Conservation (phyloP, 2,329 filamentous ascomycete species). For the Pseudomassariella vexata region DNA sequence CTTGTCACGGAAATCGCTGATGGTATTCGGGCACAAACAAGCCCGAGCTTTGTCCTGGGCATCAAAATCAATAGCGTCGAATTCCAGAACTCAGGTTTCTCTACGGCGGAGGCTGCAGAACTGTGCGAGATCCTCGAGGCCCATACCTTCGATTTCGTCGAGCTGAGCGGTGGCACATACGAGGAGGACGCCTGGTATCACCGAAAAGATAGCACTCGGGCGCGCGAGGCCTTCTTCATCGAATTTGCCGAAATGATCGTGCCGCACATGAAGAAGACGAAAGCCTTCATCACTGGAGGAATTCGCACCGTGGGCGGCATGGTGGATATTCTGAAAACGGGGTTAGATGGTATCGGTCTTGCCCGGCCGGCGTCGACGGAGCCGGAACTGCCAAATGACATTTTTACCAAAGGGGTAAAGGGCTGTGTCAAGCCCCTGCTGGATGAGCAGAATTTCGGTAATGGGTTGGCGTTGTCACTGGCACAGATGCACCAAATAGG, state of each 20-base stretch:
- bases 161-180: constrained; percentile 54
- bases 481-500: too few relatives aligned
- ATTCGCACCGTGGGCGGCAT: too few relatives aligned
- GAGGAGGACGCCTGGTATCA: constrained; percentile 43
- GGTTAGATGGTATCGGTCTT: too few relatives aligned
- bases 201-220: constrained; percentile 45
- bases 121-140: constrained; percentile 41
- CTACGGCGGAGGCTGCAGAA: constrained; percentile 40
- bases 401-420: too few relatives aligned
- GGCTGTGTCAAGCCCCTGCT: too few relatives aligned
- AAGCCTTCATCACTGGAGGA: too few relatives aligned
- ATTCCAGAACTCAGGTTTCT: constrained; percentile 44
- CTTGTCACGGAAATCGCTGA: not conserved
- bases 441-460: too few relatives aligned
- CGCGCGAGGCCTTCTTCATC: constrained; percentile 50
- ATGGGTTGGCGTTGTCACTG: too few relatives aligned
- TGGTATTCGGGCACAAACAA: not conserved
- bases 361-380: too few relatives aligned
- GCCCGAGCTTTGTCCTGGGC: constrained; percentile 34
- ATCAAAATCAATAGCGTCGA: constrained; percentile 54
- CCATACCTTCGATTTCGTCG: constrained; percentile 49
- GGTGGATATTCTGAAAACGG: too few relatives aligned
- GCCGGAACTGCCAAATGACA: too few relatives aligned
- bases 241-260: constrained; percentile 53
- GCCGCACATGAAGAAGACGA: too few relatives aligned